Conservation (phyloP, 192 early-diverging fungal genomes). For the Phlyctochytrium planicorne region DNA sequence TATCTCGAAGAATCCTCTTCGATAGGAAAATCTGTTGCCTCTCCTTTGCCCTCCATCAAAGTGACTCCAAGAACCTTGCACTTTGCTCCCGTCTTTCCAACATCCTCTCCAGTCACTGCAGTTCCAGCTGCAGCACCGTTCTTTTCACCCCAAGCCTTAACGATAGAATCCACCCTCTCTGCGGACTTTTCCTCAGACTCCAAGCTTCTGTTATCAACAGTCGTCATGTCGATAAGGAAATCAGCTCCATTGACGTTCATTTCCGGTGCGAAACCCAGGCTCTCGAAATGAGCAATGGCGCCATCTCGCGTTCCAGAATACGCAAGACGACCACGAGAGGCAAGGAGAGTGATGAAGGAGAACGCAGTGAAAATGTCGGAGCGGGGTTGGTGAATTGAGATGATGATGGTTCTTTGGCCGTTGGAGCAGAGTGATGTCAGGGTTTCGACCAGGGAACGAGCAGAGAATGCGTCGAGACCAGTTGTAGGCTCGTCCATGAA, state of each 20-base stretch:
- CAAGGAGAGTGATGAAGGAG: slow-evolving; percentile 76
- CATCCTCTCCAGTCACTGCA: not conserved
- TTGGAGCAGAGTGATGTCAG: slow-evolving; percentile 37
- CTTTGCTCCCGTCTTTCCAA: too few species aligned
- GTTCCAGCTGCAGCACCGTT: not conserved
- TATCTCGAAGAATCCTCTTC: not conserved
- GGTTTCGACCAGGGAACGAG: slow-evolving; percentile 62
- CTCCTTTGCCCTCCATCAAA: too few species aligned
- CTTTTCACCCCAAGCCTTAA: not conserved
- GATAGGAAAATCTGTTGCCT: not conserved
- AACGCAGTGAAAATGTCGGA: slow-evolving; percentile 75
- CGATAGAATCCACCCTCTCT: not conserved
- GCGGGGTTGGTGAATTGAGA: slow-evolving; percentile 89
- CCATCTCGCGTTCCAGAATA: slow-evolving; percentile 54
- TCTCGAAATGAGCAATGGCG: slow-evolving; percentile 49
- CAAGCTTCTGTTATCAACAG: slow-evolving; percentile 38
- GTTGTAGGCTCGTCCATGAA: slow-evolving; percentile 52
- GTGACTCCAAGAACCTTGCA: too few species aligned
- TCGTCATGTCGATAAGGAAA: slow-evolving; percentile 58
- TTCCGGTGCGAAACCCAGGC: slow-evolving; percentile 36
- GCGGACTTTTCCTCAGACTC: slow-evolving; percentile 21
- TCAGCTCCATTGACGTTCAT: slow-evolving; percentile 72
- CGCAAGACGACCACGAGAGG: slow-evolving; percentile 53
- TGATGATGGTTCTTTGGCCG: slow-evolving; percentile 58
- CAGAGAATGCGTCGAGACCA: slow-evolving; percentile 71